Base-by-base conservation (phyloP, 495 filamentous ascomycete species). In the Bryoglossum gracile region DNA sequence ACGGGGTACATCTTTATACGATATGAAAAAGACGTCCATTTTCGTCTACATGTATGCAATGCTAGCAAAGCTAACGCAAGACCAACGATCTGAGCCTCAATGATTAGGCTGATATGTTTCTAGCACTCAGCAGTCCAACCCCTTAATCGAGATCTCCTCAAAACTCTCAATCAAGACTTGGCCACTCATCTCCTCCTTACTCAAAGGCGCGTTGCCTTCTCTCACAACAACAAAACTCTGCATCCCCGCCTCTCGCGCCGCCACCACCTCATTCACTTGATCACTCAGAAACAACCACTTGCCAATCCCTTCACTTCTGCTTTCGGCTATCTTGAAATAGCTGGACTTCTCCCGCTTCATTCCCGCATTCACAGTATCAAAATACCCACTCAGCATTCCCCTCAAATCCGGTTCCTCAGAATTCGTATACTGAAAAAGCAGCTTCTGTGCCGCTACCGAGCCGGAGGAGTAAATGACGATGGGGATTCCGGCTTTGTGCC, bases 331-430 rank as follows among this genome's bases (percentile, higher is more conserved):
- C 48, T 62, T 74, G 57, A 62, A 60, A 60, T 87, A 88, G 57
- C 81, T 85, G 26, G 50, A 61, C 25, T 56, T 48, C 51, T 84
- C 77, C 42, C 63, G 66, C 69, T 88, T 88, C 51, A 73, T 67
- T 6, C 84, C 84, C n/a, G 83, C 83, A 53, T 80, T 88, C 32
- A 82, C 74, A 4, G 83, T 87, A 61, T 88, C 84, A 51, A 83
- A 87, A 63, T 75, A 84, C 37, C 69, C 77, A 21, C 64, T 63
- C 48, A 87, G 70, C 36, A 71, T 56, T 11, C 65, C 60, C 2
- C 68, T 71, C 48, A 86, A 59, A 55, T 88, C 80, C n/a, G 67
- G 64, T 17, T 55, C 33, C 22, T 72, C 69, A 8, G 66, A 63
- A 55, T 76, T 66, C n/a, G 84, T 84, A 64, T 86, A 73, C 46